Percentiles rank a stretch among this genome's conserved stretches.
Evolutionary conservation across 1,139 yeast genomes (phyloP).

Genomic region (Kodamaea alishanica): DNA sequence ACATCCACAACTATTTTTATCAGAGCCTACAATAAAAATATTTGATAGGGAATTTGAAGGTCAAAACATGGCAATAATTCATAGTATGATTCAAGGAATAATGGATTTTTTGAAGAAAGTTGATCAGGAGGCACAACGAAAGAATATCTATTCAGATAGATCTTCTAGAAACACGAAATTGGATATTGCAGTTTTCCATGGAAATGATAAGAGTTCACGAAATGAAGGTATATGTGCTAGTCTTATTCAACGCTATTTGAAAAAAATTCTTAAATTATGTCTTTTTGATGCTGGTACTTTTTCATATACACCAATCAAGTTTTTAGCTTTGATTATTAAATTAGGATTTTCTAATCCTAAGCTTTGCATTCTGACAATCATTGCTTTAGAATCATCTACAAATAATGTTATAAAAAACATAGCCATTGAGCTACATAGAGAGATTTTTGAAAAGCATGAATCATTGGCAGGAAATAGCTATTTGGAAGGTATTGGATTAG

Average conservation of each 20-base stretch:
- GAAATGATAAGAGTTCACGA: conserved; percentile 41
- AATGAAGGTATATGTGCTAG: conserved; percentile 74
- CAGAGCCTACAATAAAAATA: conserved; percentile 48
- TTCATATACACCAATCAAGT: conserved; percentile 49
- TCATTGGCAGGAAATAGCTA: conserved; percentile 65
- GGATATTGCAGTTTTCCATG: conserved; percentile 54
- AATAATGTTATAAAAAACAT: conserved; percentile 38
- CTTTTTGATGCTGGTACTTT: conserved; percentile 40
- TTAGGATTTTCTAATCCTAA: conserved; percentile 77
- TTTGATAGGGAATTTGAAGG: conserved; percentile 49
- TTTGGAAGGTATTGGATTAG: conserved; percentile 58
- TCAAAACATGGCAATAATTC: conserved; percentile 31
- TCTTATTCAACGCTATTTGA: conserved; percentile 60
- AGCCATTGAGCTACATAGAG: conserved; percentile 52
- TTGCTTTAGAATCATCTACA: conserved; percentile 64
- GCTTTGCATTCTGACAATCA: conserved; percentile 59
- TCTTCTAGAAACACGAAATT: conserved; percentile 27
- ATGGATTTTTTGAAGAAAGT: conserved; percentile 52
- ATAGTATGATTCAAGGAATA: conserved; percentile 52
- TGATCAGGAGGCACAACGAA: conserved; percentile 43
- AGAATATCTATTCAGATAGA: conserved; percentile 32
- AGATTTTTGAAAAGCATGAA: conserved; percentile 62
- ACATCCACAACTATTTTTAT: conserved; percentile 60
- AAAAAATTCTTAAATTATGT: conserved; percentile 47
- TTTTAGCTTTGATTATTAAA: conserved; percentile 52